Base-by-base conservation (phyloP, 2,329 filamentous ascomycete genomes). In the Pseudogymnoascus sp. region DNA sequence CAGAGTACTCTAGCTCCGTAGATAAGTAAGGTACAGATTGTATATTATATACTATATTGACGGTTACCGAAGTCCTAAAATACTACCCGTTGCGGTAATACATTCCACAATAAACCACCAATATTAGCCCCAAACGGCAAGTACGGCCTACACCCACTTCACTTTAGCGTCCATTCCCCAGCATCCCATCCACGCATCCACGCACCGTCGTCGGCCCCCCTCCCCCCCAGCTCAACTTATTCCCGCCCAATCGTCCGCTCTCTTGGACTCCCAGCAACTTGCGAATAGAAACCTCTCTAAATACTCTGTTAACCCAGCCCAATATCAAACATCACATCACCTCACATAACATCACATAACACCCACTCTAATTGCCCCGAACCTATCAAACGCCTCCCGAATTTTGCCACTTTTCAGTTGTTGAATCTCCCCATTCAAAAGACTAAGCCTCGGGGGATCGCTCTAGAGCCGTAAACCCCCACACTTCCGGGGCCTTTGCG, bases 191-290 rank as follows among this genome's bases (percentile, higher is more conserved):
- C 39, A 23, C 12, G 23, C 23, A 49, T 28, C 23, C 23, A 28
- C 42, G 9, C 23, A 28, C 42, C 36, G 12, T 38, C 35, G 35
- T 19, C 19, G 35, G 2, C 12, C 36, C 36, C 39, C 39, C 23
- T 42, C 39, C 38, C 42, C 42, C 42, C 42, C 42, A 28, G 42
- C 23, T 49, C 42, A 45, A 49, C 42, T 49, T 49, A 49, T 49
- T 49, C 23, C 42, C 42, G 42, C 42, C 42, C 42, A 49, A 49
- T 49, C 42, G 42, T 49, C 42, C 30, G 14, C 12, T 14, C 12
- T 28, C 14, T 49, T n/a, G 16, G n/a, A n/a, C 23, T n/a, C 42
- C 42, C 42, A 49, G 22, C 7, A 25, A 19, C 0, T 49, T 49
- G 14, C 23, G 42, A 49, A 49, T 49, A 49, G 42, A 9, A 45